Evolutionary conservation across 441 rosid species (phyloP), one percentile per base, ranked within the genome.

Genomic region (Cnidoscolus chayamansa): DNA sequence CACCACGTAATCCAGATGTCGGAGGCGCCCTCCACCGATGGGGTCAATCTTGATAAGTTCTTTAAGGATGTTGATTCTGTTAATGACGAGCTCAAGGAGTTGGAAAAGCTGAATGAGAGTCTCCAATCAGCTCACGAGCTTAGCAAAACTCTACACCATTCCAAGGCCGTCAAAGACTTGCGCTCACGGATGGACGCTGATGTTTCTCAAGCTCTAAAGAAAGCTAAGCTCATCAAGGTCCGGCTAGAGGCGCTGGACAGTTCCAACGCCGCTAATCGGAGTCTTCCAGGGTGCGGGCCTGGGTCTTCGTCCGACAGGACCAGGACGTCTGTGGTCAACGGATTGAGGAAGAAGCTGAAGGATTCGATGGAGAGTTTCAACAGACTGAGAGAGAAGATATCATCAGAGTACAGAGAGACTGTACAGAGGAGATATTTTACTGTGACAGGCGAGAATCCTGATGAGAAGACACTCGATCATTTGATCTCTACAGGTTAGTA

Each of bases 281-380:
- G 79, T 62, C 70, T 88, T 15, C 97, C 94, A 0, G 96, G 89
- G 0, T 84, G 94, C n/a, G 97, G 97, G 17, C 87, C 90, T 1
- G 97, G 96, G 11, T 92, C 98, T 0, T 85, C 97, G 2, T 80
- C 97, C 0, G 98, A 94, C 74, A 80, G 98, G 65, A 90, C 96
- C 30, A 82, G 97, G 74, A 88, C 89, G 0, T 83, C 90, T 1
- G 90, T 94, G 67, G 94, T 94, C 56, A 89, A 81, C 67, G 98
- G 96, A 2, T 68, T 94, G 81, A 85, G 98, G 79, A 94, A 90
- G 87, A 90, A 92, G 80, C 73, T 92, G 72, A 87, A 89, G 78
- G 95, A 87, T 20, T 81, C 86, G 0, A 94, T 94, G 96, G 91
- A 90, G 67, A 81, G 83, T 16, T 94, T 94, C 35, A 86, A 62